Evolutionary conservation across 371 early-diverging fungal genomes (phyloP).

Genomic region (Mortierella sp.): DNA sequence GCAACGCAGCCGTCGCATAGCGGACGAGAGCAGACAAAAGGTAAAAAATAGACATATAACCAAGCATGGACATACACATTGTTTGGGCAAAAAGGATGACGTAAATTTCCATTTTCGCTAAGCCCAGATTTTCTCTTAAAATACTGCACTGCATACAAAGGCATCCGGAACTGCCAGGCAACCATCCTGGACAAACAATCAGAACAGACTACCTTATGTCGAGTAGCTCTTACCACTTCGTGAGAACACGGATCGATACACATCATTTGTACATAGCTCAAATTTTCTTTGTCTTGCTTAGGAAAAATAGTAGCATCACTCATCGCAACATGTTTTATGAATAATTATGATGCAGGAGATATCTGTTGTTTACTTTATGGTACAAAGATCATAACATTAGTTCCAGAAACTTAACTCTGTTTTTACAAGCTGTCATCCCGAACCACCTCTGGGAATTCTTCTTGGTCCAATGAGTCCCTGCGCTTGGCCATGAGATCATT

Average conservation of each 20-base stretch:
- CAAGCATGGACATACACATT: neutral
- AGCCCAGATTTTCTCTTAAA: neutral
- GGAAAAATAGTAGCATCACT: too few species aligned
- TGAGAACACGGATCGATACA: too few species aligned
- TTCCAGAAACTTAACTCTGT: too few species aligned
- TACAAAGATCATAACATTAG: too few species aligned
- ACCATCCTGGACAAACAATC: constrained; percentile 1
- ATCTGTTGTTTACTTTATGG: too few species aligned
- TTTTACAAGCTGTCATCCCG: too few species aligned
- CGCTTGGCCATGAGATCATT: constrained; percentile 36
- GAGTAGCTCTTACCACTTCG: neutral
- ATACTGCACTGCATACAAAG: neutral
- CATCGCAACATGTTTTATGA: too few species aligned
- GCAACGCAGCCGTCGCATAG: constrained; percentile 30
- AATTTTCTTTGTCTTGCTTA: too few species aligned
- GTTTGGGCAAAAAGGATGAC: too few species aligned
- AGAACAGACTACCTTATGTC: neutral
- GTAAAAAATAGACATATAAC: neutral
- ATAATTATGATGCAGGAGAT: too few species aligned
- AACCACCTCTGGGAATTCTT: neutral
- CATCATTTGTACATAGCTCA: too few species aligned
- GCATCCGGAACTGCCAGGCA: neutral
- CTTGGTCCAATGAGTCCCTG: constrained; percentile 11
- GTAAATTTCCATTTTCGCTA: too few species aligned
- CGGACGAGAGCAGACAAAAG: constrained; percentile 39